Evolutionary conservation across 208 protist genomes (phyloP), one percentile per base, ranked within the genome.

Genomic region (Leishmania lainsoni): DNA sequence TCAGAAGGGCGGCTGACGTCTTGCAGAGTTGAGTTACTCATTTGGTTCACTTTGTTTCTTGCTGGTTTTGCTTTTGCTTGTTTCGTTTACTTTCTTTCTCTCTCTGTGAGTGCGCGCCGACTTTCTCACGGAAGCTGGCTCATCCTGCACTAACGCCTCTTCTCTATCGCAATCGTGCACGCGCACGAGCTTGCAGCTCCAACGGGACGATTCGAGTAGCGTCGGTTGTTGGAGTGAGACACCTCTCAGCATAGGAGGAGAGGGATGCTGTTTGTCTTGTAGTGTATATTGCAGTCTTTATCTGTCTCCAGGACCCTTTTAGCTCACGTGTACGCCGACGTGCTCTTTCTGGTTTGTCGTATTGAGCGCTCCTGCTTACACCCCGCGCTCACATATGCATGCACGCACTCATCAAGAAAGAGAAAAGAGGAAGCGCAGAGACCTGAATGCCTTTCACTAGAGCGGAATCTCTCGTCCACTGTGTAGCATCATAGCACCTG

Each of bases 41-140:
- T 45, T 45, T 45, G 8, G 32, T 22, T 39, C 63, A 29, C 63
- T 20, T 29, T 68, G 22, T 29, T 68, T 68, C 32, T 16, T 68
- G 63, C 29, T 68, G 32, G 22, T 68, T 39, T 39, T 42, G 63
- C 12, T 22, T 22, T 3, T 68, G 10, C 22, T 68, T 68, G 12
- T 87, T 65, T 78, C 66, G 14, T 81, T 87, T 0, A 2, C 76
- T 75, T 5, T 4, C 20, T 56, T 35, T 79, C 72, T 63, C 58
- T 63, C 52, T 56, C 58, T 63, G 10, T 56, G 26, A 20, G 58
- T 63, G 58, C 32, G 58, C 20, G 58, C 14, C 5, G 6, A 26
- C 26, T 32, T 29, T 6, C 4, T 20, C 58, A 29, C 26, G 58
- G 58, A 32, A 63, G 58, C 29, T 32, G 58, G 58, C 42, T 26